Base-by-base conservation (phyloP, 2,329 filamentous ascomycete genomes). In the Akanthomyces lecanii region DNA sequence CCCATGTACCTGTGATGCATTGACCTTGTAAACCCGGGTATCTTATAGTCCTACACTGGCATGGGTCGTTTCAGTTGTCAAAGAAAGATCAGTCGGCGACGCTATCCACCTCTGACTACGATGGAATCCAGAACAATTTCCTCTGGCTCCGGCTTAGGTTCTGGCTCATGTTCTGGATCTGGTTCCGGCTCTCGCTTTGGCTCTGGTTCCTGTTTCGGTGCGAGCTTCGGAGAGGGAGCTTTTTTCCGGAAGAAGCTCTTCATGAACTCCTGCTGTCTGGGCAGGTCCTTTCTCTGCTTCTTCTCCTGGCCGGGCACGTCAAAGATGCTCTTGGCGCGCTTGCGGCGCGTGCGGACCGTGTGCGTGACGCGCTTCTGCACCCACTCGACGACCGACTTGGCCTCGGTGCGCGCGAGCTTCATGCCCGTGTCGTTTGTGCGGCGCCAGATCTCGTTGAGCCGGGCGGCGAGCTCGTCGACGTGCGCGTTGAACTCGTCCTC, bases 391-490 rank as follows among this genome's bases (percentile, higher is more conserved):
- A 83, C 81, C 61, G 87, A 86, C 75, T 96, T 97, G 14, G 90
- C 86, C 70, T 96, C 87, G 36, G 90, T 89, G 36, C 90, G 84
- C 18, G 84, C 82, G 63, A 95, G 80, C 25, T 86, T 86, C 51
- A 91, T 89, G 47, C 90, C 91, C 1, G 87, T 83, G 69, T 92
- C 90, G 64, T 88, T 83, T 69, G 96, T 96, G 45, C 82, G 82
- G 63, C 79, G 78, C 74, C 80, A 81, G 38, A 87, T 76, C 18
- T 76, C 72, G 66, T 87, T 85, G 58, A 96, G 78, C 40, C 78
- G 79, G 21, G 76, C 75, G 1, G 85, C 81, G 5, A 97, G 79
- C 25, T 76, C 78, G 73, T 97, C 92, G 40, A 97, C 79, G 12
- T 86, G 80, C 6, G 77, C 74, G 70, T 97, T 91, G 78, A 94